These are phyloP conservation scores for Spironucleus salmonicida DNA, from an alignment of 208 protist species.

Conservation along the genomic window DNA sequence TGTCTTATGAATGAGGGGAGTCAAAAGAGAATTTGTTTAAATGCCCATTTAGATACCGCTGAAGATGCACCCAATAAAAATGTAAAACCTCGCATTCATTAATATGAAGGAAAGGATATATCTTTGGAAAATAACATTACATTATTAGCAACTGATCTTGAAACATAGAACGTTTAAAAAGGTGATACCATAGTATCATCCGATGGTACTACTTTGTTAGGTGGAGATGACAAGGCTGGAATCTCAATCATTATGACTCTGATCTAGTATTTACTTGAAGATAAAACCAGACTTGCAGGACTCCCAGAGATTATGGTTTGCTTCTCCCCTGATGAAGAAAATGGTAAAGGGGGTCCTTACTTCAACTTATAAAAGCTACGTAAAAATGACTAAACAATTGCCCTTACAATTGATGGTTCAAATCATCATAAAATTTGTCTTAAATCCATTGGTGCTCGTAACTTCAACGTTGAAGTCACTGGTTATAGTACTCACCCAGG, in stretches of 20 bases:
- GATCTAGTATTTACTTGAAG: background rate
- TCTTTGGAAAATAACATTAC: too few species aligned
- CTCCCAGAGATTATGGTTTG: background rate
- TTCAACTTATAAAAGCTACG: too few species aligned
- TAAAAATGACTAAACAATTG: too few species aligned
- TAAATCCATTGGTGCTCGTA: too few species aligned
- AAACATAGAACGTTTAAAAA: background rate
- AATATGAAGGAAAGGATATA: background rate
- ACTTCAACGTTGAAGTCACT: background rate
- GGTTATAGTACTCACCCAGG: background rate
- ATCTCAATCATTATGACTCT: background rate
- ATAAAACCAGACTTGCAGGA: background rate
- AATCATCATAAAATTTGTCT: too few species aligned
- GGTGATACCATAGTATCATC: background rate
- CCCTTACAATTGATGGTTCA: too few species aligned
- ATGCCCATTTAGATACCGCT: background rate
- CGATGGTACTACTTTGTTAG: background rate
- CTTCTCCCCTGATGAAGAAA: background rate
- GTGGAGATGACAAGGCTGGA: background rate
- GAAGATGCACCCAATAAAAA: background rate
- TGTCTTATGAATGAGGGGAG: too few species aligned
- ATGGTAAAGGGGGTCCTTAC: background rate
- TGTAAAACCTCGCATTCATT: background rate
- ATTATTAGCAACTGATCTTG: too few species aligned
- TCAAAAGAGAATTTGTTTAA: background rate